A percentile compares a stretch with the other conserved stretches of the same genome.
phyloP scores from a whole-genome alignment of 2,329 filamentous ascomycete genomes.

The Microdochium trichocladiopsis region DNA sequence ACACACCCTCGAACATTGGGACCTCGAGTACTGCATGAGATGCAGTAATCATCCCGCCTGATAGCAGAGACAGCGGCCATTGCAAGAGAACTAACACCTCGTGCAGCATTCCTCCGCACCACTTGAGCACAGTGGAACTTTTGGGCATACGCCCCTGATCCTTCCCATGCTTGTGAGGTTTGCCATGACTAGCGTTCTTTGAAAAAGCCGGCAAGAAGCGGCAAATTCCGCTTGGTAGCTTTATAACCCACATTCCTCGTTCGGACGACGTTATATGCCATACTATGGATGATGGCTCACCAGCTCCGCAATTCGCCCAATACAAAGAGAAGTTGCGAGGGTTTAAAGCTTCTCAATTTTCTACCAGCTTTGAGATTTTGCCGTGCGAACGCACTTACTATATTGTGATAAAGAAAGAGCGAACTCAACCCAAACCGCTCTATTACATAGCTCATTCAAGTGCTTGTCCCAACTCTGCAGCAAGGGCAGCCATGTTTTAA shows the following conservation, averaged over 20 bases:
- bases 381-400: neutral
- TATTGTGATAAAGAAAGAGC: neutral
- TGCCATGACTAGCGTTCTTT: neutral
- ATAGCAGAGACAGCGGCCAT: neutral
- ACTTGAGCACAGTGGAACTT: neutral
- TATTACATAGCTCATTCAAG: neutral
- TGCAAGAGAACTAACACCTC: neutral
- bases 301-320: neutral
- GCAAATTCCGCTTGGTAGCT: neutral
- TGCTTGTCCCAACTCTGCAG: neutral
- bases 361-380: neutral
- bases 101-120: neutral
- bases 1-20: neutral
- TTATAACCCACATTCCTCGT: neutral
- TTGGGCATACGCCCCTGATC: neutral
- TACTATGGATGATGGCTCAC: neutral
- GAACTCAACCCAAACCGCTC: neutral
- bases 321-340: neutral
- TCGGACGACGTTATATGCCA: neutral
- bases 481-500: neutral
- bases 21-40: neutral
- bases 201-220: neutral
- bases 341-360: neutral
- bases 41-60: neutral
- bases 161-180: neutral